A percentile compares a stretch with the other conserved stretches of the same genome.
Conservation (phyloP, 1,284 basidiomycete genomes). For the Ganoderma resinaceum region DNA sequence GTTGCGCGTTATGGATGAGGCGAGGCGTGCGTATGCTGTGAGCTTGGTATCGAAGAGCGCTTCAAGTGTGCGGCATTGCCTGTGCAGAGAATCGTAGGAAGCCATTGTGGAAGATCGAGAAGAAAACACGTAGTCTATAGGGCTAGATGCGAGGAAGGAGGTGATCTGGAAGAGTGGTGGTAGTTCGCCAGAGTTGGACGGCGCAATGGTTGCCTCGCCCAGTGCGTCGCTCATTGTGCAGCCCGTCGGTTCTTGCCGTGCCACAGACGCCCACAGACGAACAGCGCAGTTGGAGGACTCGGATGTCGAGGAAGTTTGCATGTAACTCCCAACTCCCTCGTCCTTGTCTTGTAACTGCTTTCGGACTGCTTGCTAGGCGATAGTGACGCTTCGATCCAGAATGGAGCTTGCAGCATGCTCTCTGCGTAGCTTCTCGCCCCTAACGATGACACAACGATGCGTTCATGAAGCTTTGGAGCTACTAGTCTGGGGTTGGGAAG, state of each 20-base stretch:
- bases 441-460: slow-evolving; percentile 7
- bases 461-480: slow-evolving; percentile 4
- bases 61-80: slow-evolving; percentile 91
- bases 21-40: slow-evolving; percentile 87
- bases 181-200: not conserved
- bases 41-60: slow-evolving; percentile 91
- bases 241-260: slow-evolving; percentile 6
- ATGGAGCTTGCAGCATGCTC: not conserved
- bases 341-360: not conserved
- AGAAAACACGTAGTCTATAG: not conserved
- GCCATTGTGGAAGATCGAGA: slow-evolving; percentile 52
- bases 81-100: slow-evolving; percentile 79
- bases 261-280: not conserved
- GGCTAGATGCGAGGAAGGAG: not conserved
- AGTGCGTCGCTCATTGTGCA: not conserved
- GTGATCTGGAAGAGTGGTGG: not conserved
- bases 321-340: slow-evolving; percentile 3
- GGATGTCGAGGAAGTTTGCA: not conserved
- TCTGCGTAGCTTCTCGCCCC: not conserved
- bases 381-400: not conserved
- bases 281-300: not conserved
- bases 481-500: not conserved
- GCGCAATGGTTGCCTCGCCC: slow-evolving; percentile 3
- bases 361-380: not conserved
- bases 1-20: slow-evolving; percentile 72